Evolutionary conservation across 768 basidiomycete genomes (phyloP).

Genomic region (Hygrocybe coccinea): DNA sequence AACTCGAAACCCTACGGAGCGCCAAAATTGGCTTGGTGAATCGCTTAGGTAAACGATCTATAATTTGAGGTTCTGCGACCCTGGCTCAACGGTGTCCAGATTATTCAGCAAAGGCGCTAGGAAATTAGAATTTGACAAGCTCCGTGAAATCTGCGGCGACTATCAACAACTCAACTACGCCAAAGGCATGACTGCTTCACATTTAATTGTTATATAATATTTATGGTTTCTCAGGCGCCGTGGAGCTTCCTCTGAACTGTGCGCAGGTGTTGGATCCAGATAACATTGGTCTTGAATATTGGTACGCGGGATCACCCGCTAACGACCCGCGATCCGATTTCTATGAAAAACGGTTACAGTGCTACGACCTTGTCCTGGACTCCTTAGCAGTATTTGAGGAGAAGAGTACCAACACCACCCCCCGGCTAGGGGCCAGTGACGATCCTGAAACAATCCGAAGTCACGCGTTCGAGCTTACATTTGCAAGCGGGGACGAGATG

Average conservation of each 20-base stretch:
- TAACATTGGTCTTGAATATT: slow-evolving; percentile 69
- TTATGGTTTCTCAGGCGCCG: slow-evolving; percentile 51
- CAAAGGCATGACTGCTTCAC: slow-evolving; percentile 47
- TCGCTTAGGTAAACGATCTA: slow-evolving; percentile 63
- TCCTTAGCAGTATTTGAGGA: slow-evolving; percentile 79
- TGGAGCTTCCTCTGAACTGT: slow-evolving; percentile 80
- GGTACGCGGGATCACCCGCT: slow-evolving; percentile 54
- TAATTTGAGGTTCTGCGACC: background rate
- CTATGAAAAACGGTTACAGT: slow-evolving; percentile 59
- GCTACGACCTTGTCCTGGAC: slow-evolving; percentile 81
- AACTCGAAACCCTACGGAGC: slow-evolving; percentile 65
- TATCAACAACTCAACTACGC: slow-evolving; percentile 83
- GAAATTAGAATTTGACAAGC: slow-evolving; percentile 76
- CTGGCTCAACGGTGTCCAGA: slow-evolving; percentile 36
- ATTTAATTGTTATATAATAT: background rate
- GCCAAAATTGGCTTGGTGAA: slow-evolving; percentile 76
- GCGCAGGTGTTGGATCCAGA: slow-evolving; percentile 76
- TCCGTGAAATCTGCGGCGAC: slow-evolving; percentile 83
- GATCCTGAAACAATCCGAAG: slow-evolving; percentile 70
- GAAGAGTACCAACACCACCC: slow-evolving; percentile 33
- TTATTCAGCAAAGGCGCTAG: slow-evolving; percentile 86
- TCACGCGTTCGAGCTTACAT: slow-evolving; percentile 83
- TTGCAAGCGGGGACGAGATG: slow-evolving; percentile 81
- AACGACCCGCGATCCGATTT: slow-evolving; percentile 56
- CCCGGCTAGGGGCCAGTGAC: slow-evolving; percentile 27